Base-by-base conservation (phyloP, 2,329 filamentous ascomycete genomes). In the Monilinia vaccinii-corymbosi region DNA sequence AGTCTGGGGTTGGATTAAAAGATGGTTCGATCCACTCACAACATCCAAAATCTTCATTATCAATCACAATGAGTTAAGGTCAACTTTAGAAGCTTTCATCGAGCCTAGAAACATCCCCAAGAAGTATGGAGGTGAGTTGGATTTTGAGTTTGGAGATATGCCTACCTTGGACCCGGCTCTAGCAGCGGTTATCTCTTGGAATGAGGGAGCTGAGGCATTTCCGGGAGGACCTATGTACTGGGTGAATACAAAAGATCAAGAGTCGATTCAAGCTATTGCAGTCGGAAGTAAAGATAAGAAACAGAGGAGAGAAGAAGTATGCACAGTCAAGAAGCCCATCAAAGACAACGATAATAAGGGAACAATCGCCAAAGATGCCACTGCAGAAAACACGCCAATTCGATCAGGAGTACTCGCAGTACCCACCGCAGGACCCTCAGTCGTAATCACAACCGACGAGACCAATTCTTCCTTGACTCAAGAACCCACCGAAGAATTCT, bases 1-100 rank as follows among this genome's bases (percentile, higher is more conserved):
- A 3, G 89, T 96, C 62, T 93, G 92, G 92, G 85, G 89, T 66
- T 96, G 91, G 91, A 82, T 96, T 75, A 96, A 96, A 79, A 87
- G 88, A 70, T 96, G 92, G 91, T 96, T 96, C 70, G 88, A 92
- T 75, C 92, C 92, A 8, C 91, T 91, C 63, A 97, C 93, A 38
- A 89, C 91, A 3, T 94, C 90, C 69, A 97, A 97, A 77, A 97
- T 97, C 73, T 96, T 96, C 73, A 94, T 97, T 68, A 83, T 97
- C 58, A 80, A 80, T 51, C 78, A 83, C 10, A 71, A 82, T 59
- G 90, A 96, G 73, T 87, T 95, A 57, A 82, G 86, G 66, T 77
- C 86, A 18, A 93, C 90, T 1, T 82, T 97, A 31, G 82, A 86
- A 65, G 79, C 83, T 58, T 97, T 93, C 75, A 91, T 97, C 71